A percentile compares a stretch with the other conserved stretches of the same genome.
phyloP scores from a whole-genome alignment of 352 stramenopile genomes.

The Albugo laibachii region DNA sequence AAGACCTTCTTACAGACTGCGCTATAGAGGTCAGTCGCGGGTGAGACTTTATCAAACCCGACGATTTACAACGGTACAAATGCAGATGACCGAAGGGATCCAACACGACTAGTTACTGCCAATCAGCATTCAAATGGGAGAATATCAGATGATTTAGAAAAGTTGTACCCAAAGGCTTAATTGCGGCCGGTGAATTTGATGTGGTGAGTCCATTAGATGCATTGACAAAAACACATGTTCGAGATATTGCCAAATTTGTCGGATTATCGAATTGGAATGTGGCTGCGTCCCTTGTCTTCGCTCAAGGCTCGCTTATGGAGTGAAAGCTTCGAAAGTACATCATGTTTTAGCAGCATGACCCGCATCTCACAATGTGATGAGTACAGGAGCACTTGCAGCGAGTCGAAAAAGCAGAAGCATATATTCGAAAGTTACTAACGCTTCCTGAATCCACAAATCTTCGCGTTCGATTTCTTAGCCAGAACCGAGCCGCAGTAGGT shows the following conservation, averaged over 20 bases:
- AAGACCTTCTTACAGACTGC: not conserved
- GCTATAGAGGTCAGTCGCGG: not conserved
- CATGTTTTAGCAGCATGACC: not conserved
- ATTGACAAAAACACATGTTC: slow-evolving; percentile 82
- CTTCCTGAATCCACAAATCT: slow-evolving; percentile 32
- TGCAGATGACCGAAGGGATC: slow-evolving; percentile 84
- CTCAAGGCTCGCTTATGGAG: slow-evolving; percentile 87
- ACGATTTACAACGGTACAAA: slow-evolving; percentile 96
- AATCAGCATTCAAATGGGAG: not conserved
- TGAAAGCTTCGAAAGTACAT: slow-evolving; percentile 71
- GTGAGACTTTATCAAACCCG: not conserved
- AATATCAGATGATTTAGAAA: not conserved
- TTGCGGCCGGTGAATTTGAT: slow-evolving; percentile 84
- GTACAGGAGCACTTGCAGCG: slow-evolving; percentile 38
- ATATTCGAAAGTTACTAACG: slow-evolving; percentile 24
- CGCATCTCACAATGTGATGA: not conserved
- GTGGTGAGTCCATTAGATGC: slow-evolving; percentile 82
- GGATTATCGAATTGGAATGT: slow-evolving; percentile 91
- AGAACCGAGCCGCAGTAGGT: slow-evolving; percentile 56
- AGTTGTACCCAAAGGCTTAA: slow-evolving; percentile 38
- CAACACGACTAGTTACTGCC: slow-evolving; percentile 60
- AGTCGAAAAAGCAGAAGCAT: slow-evolving; percentile 44
- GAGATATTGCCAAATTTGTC: slow-evolving; percentile 73
- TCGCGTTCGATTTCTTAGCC: slow-evolving; percentile 51
- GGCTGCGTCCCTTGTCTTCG: slow-evolving; percentile 91